Percentiles rank a stretch among this genome's conserved stretches.
Evolutionary conservation across 2,329 filamentous ascomycete genomes (phyloP).

Genomic region (Cladobotryum mycophilum): DNA sequence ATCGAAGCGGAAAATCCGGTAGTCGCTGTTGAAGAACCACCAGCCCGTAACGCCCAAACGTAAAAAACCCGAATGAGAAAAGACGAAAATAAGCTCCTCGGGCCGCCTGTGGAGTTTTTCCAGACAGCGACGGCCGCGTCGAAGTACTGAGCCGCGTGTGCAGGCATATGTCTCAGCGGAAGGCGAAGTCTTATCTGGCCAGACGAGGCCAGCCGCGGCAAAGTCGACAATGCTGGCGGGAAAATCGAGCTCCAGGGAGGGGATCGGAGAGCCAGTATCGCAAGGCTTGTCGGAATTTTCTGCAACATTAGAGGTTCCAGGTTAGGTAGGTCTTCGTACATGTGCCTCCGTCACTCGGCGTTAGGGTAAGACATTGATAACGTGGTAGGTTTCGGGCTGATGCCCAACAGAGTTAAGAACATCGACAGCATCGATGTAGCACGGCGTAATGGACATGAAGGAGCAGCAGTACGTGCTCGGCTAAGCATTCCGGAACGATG

Average conservation of each 20-base stretch:
- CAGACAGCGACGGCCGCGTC: constrained; percentile 47
- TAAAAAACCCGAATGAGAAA: constrained; percentile 60
- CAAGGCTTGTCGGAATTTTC: constrained; percentile 53
- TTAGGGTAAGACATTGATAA: background rate
- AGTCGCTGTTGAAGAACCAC: constrained; percentile 58
- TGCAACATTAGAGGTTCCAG: constrained; percentile 16
- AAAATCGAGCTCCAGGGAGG: constrained; percentile 41
- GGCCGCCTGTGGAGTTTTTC: constrained; percentile 44
- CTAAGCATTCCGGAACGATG: too few relatives aligned
- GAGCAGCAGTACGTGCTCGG: background rate
- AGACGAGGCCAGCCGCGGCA: constrained; percentile 49
- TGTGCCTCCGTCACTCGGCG: background rate
- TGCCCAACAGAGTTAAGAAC: background rate
- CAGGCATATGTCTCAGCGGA: constrained; percentile 43
- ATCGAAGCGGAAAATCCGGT: constrained; percentile 54
- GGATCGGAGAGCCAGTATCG: constrained; percentile 51
- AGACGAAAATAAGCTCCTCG: constrained; percentile 58
- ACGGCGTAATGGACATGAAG: background rate
- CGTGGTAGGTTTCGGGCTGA: background rate
- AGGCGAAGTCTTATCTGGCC: constrained; percentile 54
- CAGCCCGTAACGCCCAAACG: constrained; percentile 49
- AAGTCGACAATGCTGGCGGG: constrained; percentile 47
- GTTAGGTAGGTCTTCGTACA: background rate
- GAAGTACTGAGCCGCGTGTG: constrained; percentile 45
- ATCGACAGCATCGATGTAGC: background rate